Evolutionary conservation across 83 land plant species (phyloP).

Genomic region (Picea abies): DNA sequence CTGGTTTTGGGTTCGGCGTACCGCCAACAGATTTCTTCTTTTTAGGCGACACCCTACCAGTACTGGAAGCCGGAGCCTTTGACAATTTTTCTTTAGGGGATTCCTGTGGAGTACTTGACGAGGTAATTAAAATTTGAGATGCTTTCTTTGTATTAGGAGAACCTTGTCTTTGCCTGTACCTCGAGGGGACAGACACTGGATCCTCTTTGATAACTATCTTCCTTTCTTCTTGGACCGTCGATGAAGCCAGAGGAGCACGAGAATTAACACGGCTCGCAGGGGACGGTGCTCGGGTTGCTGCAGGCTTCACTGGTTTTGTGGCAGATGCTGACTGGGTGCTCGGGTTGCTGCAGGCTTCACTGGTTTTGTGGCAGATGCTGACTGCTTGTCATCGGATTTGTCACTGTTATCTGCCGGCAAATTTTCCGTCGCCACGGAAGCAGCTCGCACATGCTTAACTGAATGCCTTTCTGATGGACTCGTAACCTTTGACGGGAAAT

Average conservation of each 20-base stretch:
- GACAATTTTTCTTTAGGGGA: background rate
- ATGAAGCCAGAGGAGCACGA: background rate
- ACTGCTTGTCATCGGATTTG: background rate
- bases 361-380: background rate
- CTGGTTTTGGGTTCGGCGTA: background rate
- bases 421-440: background rate
- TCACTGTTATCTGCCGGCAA: constrained; percentile 9
- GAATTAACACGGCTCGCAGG: constrained; percentile 7
- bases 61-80: constrained; percentile 4
- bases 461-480: constrained; percentile 4
- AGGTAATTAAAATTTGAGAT: background rate
- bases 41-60: background rate
- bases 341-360: background rate
- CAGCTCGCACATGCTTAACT: background rate
- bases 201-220: constrained; percentile 60
- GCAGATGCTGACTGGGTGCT: background rate
- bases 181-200: constrained; percentile 44
- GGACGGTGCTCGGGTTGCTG: background rate
- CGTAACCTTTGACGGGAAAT: background rate
- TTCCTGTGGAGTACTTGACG: background rate
- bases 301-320: background rate
- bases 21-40: constrained; percentile 2
- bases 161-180: constrained; percentile 56
- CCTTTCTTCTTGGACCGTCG: constrained; percentile 11
- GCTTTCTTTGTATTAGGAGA: constrained; percentile 17